Base-by-base conservation (phyloP, 345 rosid species). In the Salix viminalis region DNA sequence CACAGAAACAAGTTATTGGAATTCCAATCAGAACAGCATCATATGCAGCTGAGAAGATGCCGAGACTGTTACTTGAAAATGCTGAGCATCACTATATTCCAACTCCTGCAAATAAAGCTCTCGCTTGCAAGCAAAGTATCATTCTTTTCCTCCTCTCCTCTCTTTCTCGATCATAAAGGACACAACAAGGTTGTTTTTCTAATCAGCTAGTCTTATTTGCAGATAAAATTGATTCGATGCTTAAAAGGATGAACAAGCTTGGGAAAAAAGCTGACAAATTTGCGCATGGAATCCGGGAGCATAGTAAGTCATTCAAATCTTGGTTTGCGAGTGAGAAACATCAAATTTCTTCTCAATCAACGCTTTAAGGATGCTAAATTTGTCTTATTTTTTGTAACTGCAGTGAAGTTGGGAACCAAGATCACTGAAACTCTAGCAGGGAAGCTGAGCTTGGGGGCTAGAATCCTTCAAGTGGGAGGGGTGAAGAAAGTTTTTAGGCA, bases 211-310 rank as follows among this genome's bases (percentile, higher is more conserved):
- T 66, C 39, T 26, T 56, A 8, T 3, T 75, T 69, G 79, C 79
- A 69, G 79, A 69, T 30, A 76, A 76, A 61, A 28, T 32, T 42
- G 69, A 41, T 72, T 81, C 86, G n/a, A 65, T 87, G 72, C 71
- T 83, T 32, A 85, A 76, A 73, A 85, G 83, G 61, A 75, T 87
- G 81, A 87, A 80, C 82, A 87, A 79, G 69, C 75, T 82, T 1
- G 88, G 90, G 67, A 90, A 87, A 79, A 86, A 83, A 76, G 84
- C 86, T 0, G 78, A 86, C 46, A 83, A 83, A 39, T 87, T 89
- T 77, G 89, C 87, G 7, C 77, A 72, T 34, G 89, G 87, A 30
- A 73, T 76, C 60, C 77, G 88, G 67, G 96, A 91, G 76, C 96
- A 90, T 72, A 85, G 85, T 85, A 85, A 70, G 76, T 71, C 4